phyloP scores from a whole-genome alignment of 1,284 basidiomycete genomes.

The Trametes sp. region DNA sequence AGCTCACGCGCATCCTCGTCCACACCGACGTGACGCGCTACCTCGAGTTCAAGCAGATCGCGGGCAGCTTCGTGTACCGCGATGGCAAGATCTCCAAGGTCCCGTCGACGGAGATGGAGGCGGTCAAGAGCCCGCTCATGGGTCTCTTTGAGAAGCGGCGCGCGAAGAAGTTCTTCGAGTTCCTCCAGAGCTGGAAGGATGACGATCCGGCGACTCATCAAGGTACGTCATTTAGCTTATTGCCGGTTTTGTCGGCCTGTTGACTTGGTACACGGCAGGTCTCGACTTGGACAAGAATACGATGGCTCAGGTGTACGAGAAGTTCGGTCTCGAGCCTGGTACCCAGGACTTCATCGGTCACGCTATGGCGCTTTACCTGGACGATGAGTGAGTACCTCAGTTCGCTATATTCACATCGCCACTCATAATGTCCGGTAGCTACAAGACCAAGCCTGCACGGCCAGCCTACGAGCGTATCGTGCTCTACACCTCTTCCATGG shows the following conservation, averaged over 20 bases:
- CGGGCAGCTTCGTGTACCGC: constrained; percentile 97
- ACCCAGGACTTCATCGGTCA: constrained; percentile 99
- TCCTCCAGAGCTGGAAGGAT: constrained; percentile 95
- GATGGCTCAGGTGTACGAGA: constrained; percentile 95
- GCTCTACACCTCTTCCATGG: constrained; percentile 98
- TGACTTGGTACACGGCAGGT: constrained; percentile 53
- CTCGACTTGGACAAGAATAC: constrained; percentile 86
- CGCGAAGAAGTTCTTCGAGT: constrained; percentile 99
- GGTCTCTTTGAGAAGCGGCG: constrained; percentile 98
- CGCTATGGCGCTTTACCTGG: constrained; percentile 98
- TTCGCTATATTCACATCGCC: background rate
- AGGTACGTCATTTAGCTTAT: constrained; percentile 56
- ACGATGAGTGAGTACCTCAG: constrained; percentile 82
- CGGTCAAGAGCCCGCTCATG: constrained; percentile 94
- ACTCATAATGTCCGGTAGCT: constrained; percentile 57
- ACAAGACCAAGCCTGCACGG: constrained; percentile 92
- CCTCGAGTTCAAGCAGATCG: constrained; percentile 99
- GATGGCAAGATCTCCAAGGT: constrained; percentile 99
- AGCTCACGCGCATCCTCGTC: constrained; percentile 97
- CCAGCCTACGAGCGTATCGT: constrained; percentile 95
- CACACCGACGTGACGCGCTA: constrained; percentile 99
- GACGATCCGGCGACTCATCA: constrained; percentile 95
- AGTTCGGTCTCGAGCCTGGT: constrained; percentile 96
- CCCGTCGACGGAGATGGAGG: constrained; percentile 97
- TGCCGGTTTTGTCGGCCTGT: background rate